These are phyloP conservation scores for Colletotrichum ledebouriae DNA, from an alignment of 2,329 filamentous ascomycete species.

Conservation along the genomic window DNA sequence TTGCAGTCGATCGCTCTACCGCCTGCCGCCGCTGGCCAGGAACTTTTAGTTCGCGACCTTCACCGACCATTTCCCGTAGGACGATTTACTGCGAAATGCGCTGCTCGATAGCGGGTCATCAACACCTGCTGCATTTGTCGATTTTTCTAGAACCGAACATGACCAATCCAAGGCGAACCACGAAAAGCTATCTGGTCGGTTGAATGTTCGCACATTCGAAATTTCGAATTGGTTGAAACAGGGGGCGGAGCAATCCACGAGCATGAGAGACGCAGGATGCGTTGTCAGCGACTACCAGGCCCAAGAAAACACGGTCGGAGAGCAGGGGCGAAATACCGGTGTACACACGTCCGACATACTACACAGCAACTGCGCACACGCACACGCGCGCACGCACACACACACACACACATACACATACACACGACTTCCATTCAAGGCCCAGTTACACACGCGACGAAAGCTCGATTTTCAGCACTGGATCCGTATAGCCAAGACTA, in stretches of 20 bases:
- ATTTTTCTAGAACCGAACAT: slow-evolving; percentile 31
- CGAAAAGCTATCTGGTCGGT: slow-evolving; percentile 14
- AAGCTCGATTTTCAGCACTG: background rate
- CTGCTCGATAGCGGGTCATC: slow-evolving; percentile 23
- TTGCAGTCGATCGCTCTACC: slow-evolving; percentile 24
- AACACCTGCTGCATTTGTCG: slow-evolving; percentile 35
- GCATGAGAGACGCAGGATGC: slow-evolving; percentile 30
- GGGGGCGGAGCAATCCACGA: slow-evolving; percentile 36
- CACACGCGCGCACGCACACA: slow-evolving; percentile 13
- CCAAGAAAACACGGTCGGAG: background rate
- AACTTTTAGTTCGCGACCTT: slow-evolving; percentile 14
- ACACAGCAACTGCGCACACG: slow-evolving; percentile 15
- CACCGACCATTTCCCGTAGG: background rate
- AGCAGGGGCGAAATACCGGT: slow-evolving; percentile 8
- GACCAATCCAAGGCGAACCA: background rate
- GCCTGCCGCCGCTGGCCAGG: slow-evolving; percentile 26
- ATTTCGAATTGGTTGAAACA: slow-evolving; percentile 31
- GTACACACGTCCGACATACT: slow-evolving; percentile 39
- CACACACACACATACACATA: slow-evolving; percentile 22
- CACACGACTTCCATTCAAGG: slow-evolving; percentile 2
- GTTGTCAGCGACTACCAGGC: slow-evolving; percentile 17
- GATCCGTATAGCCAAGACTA: slow-evolving; percentile 27
- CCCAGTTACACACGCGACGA: slow-evolving; percentile 37
- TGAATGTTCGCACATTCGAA: slow-evolving; percentile 20
- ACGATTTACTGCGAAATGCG: slow-evolving; percentile 26